Conservation (phyloP, 2,329 filamentous ascomycete genomes). For the Colletotrichum ledebouriae region DNA sequence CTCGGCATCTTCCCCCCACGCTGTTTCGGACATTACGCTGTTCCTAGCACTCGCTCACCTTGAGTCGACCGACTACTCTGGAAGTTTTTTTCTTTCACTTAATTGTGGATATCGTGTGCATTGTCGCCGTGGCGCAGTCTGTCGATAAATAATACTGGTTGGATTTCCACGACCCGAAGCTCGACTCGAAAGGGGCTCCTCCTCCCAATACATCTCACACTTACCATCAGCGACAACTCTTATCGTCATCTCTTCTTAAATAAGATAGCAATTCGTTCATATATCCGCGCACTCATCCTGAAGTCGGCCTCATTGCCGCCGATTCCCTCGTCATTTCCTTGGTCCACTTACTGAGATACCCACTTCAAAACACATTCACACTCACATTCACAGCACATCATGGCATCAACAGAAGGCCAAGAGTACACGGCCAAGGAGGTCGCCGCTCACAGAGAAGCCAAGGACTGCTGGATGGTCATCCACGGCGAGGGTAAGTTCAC, state of each 20-base stretch:
- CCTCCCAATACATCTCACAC: neutral
- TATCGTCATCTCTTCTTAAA: neutral
- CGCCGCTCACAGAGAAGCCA: conserved; percentile 61
- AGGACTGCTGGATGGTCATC: conserved; percentile 68
- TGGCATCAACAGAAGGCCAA: conserved; percentile 41
- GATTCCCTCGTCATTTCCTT: neutral
- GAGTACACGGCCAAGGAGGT: conserved; percentile 58
- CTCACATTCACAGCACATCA: conserved; percentile 20
- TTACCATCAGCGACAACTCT: conserved; percentile 3
- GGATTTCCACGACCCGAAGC: conserved; percentile 23
- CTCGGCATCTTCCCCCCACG: conserved; percentile 35
- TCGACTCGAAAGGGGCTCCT: conserved; percentile 8
- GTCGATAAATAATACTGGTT: conserved; percentile 30
- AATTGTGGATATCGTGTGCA: conserved; percentile 32
- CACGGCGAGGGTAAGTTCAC: conserved; percentile 63
- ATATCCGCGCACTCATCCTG: neutral
- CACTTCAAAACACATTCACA: neutral
- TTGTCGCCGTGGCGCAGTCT: conserved; percentile 22
- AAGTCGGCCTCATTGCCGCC: neutral
- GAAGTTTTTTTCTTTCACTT: neutral
- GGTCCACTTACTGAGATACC: conserved; percentile 21
- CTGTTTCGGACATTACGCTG: conserved; percentile 35
- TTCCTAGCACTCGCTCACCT: conserved; percentile 5
- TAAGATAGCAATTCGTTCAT: conserved; percentile 15
- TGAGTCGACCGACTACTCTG: conserved; percentile 12